These are phyloP conservation scores for Lophiostoma macrostomum DNA, from an alignment of 495 filamentous ascomycete genomes.

Conservation along the genomic window DNA sequence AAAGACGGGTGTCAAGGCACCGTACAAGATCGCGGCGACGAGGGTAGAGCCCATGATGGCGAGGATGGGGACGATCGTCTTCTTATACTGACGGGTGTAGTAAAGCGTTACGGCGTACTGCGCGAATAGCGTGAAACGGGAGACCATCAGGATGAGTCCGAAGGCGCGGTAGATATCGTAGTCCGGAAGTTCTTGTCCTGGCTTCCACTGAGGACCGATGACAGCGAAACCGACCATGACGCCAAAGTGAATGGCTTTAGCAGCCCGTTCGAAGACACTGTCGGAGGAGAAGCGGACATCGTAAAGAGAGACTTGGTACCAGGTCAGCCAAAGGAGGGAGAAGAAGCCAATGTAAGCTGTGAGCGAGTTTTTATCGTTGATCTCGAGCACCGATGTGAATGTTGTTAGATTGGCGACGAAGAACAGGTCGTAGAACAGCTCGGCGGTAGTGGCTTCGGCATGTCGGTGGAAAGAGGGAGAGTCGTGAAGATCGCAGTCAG, in stretches of 20 bases:
- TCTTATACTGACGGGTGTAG: constrained; percentile 25
- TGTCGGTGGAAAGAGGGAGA: constrained; percentile 34
- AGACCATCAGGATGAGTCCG: constrained; percentile 31
- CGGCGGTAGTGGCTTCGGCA: constrained; percentile 36
- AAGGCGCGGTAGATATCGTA: constrained; percentile 29
- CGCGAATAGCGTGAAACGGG: constrained; percentile 18
- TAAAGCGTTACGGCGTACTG: constrained; percentile 28
- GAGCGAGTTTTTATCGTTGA: constrained; percentile 40
- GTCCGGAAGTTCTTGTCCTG: constrained; percentile 18
- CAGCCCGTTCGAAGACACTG: constrained; percentile 61
- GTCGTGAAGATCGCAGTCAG: constrained; percentile 29
- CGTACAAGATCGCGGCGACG: constrained; percentile 29
- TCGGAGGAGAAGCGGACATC: constrained; percentile 69
- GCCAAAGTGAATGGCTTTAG: constrained; percentile 61
- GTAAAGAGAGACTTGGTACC: constrained; percentile 65
- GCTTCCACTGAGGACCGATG: constrained; percentile 31
- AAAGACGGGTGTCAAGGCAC: constrained; percentile 20
- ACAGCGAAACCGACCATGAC: constrained; percentile 40
- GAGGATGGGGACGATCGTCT: constrained; percentile 19
- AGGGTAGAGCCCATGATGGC: constrained; percentile 23
- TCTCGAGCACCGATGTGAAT: constrained; percentile 35
- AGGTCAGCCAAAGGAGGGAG: constrained; percentile 68
- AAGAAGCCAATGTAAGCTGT: constrained; percentile 62
- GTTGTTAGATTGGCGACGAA: constrained; percentile 39
- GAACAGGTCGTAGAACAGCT: constrained; percentile 40